These are phyloP conservation scores for Epichloe uncinata DNA, from an alignment of 2,329 filamentous ascomycete species.

Conservation along the genomic window DNA sequence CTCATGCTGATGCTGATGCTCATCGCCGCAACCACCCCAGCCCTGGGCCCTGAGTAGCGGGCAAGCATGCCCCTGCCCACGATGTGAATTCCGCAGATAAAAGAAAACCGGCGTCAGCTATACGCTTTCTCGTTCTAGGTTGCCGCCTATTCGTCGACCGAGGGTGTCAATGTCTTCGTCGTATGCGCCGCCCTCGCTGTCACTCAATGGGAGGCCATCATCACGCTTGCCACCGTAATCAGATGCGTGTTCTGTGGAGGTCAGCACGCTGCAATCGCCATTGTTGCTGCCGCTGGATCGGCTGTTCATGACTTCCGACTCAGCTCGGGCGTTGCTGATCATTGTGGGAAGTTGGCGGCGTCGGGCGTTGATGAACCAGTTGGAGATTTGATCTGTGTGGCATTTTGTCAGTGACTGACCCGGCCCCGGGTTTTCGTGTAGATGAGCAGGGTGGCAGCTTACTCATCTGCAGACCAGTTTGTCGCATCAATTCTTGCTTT, in stretches of 20 bases:
- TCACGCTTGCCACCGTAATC: conserved; percentile 17
- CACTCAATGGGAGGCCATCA: conserved; percentile 28
- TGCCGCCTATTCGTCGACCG: conserved; percentile 17
- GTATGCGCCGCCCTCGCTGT: conserved; percentile 31
- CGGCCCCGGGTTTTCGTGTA: background rate
- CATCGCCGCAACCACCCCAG: no score
- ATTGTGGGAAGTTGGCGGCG: conserved; percentile 50
- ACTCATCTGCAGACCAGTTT: conserved; percentile 69
- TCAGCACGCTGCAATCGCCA: conserved; percentile 24
- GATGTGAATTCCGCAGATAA: background rate
- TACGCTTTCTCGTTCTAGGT: conserved; percentile 34
- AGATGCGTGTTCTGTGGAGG: conserved; percentile 22
- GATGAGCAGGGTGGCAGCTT: conserved; percentile 24
- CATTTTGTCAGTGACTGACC: background rate
- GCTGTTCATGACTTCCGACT: conserved; percentile 33
- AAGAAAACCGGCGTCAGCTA: conserved; percentile 9
- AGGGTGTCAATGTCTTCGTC: conserved; percentile 29
- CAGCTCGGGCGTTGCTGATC: conserved; percentile 41
- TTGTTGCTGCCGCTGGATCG: conserved; percentile 9
- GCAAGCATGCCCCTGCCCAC: no score
- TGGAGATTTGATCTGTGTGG: conserved; percentile 52
- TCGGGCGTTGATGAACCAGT: conserved; percentile 72
- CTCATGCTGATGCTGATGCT: no score
- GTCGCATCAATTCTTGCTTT: conserved; percentile 66
- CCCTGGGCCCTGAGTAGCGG: no score